Evolutionary conservation across 495 filamentous ascomycete genomes (phyloP).

Genomic region (Apiosordaria backusii): DNA sequence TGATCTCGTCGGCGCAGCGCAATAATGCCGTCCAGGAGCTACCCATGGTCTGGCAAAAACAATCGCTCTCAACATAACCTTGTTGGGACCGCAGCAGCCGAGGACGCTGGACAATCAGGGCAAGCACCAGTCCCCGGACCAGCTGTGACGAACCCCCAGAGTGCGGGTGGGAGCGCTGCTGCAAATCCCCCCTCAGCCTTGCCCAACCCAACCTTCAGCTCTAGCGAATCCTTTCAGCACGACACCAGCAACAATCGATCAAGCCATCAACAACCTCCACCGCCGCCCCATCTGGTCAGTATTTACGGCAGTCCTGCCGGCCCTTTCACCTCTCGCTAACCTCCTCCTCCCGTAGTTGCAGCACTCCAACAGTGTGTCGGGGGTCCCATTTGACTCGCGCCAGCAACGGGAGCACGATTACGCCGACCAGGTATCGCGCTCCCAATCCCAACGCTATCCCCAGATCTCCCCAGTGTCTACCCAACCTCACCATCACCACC

Average conservation of each 20-base stretch:
- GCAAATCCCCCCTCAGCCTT: constrained; percentile 45
- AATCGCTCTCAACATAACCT: constrained; percentile 51
- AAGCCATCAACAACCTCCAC: constrained; percentile 20
- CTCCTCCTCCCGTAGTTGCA: constrained; percentile 28
- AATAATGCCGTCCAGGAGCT: constrained; percentile 41
- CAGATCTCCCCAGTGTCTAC: constrained; percentile 29
- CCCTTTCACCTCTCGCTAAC: constrained; percentile 17
- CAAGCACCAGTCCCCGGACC: constrained; percentile 28
- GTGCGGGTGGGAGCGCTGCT: constrained; percentile 29
- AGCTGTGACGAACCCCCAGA: constrained; percentile 28
- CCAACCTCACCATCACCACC: constrained; percentile 33
- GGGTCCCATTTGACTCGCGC: constrained; percentile 26
- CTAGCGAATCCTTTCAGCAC: constrained; percentile 48
- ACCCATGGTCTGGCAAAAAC: constrained; percentile 44
- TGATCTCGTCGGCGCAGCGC: constrained; percentile 4
- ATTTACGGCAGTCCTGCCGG: constrained; percentile 31
- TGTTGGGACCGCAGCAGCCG: constrained; percentile 36
- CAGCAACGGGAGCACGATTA: constrained; percentile 28
- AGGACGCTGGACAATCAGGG: constrained; percentile 26
- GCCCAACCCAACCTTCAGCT: constrained; percentile 41
- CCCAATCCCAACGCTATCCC: constrained; percentile 35
- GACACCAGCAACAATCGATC: constrained; percentile 17
- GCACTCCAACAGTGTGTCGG: constrained; percentile 35
- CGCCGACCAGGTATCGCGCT: constrained; percentile 33
- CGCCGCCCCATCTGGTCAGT: constrained; percentile 31